Base-by-base conservation (phyloP, 495 filamentous ascomycete genomes). In the Tuber aestivum region DNA sequence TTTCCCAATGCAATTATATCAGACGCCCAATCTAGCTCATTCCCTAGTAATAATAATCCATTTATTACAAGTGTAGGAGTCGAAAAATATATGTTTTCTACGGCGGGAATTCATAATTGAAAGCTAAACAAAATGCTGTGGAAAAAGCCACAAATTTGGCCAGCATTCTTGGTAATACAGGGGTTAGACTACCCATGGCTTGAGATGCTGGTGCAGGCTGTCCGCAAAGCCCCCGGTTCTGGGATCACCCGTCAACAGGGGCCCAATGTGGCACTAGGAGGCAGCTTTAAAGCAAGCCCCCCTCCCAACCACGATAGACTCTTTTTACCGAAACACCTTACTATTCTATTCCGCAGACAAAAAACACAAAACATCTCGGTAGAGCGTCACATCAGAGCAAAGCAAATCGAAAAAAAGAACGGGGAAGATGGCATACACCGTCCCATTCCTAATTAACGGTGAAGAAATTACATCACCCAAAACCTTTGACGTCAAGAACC, bases 391-490 rank as follows among this genome's bases (percentile, higher is more conserved):
- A 32, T 16, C 12, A 2, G 14, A 65, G 56, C 27, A 32, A 32
- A 65, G 27, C 12, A 35, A 35, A 14, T 5, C 27, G 0, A 56
- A 56, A 56, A 10, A 6, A 20, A n/a, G n/a, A 20, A 10, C 2
- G 23, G 3, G n/a, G 6, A 35, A 65, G 35, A 65, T 65, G 56
- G 32, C 27, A 65, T 79, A 79, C 56, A 83, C 83, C 1, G 84
- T 92, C 35, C 93, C 93, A 56, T 90, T 95, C 79, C 86, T 91
- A 73, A 92, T 95, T 85, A 89, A 91, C 77, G 91, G 91, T 84
- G 86, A 91, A 82, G 90, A 92, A 74, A 84, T 89, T 72, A 85
- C 86, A 70, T 88, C 89, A 38, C 80, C 87, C 16, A 86, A 86
- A 71, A 90, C 88, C 27, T 95, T 93, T 85, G 86, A 89, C 68